Conservation (phyloP, 495 filamentous ascomycete species). For the Aspergillus indologenus region DNA sequence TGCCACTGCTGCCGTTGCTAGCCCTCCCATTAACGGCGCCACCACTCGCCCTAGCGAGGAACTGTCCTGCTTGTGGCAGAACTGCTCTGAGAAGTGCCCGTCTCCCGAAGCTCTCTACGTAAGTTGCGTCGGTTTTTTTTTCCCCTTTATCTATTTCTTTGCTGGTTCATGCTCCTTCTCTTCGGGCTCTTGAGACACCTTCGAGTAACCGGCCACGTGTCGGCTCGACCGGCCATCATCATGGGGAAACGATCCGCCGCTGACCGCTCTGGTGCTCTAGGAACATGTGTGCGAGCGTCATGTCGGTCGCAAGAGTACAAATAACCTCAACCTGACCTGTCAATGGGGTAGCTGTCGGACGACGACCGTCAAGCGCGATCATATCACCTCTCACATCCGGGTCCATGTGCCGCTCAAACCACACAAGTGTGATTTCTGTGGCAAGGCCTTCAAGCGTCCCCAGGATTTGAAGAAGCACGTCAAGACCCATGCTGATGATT, state of each 20-base stretch:
- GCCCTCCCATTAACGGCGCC: conserved; percentile 35
- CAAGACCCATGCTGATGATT: conserved; percentile 99
- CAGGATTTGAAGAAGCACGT: conserved; percentile 99
- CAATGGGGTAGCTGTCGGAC: conserved; percentile 96
- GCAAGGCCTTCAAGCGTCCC: conserved; percentile 98
- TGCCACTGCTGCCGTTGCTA: conserved; percentile 45
- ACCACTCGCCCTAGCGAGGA: conserved; percentile 47
- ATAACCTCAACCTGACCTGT: conserved; percentile 96
- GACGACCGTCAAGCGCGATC: conserved; percentile 97
- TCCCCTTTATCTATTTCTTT: not conserved
- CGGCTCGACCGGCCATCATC: conserved; percentile 1
- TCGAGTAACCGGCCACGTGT: conserved; percentile 9
- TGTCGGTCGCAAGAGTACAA: conserved; percentile 97
- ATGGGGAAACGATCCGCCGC: not conserved
- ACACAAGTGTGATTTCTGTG: conserved; percentile 97
- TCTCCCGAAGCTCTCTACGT: conserved; percentile 88
- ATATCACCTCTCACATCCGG: conserved; percentile 98
- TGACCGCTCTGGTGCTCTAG: conserved; percentile 44
- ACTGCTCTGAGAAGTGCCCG: conserved; percentile 76
- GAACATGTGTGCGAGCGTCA: conserved; percentile 99
- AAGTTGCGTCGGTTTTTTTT: conserved; percentile 40
- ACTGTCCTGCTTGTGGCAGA: conserved; percentile 80
- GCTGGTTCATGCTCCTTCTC: not conserved
- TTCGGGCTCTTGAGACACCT: not conserved
- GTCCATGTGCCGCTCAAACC: conserved; percentile 98